Conservation (phyloP, 1,139 yeast genomes). For the Kluyveromyces sp. region DNA sequence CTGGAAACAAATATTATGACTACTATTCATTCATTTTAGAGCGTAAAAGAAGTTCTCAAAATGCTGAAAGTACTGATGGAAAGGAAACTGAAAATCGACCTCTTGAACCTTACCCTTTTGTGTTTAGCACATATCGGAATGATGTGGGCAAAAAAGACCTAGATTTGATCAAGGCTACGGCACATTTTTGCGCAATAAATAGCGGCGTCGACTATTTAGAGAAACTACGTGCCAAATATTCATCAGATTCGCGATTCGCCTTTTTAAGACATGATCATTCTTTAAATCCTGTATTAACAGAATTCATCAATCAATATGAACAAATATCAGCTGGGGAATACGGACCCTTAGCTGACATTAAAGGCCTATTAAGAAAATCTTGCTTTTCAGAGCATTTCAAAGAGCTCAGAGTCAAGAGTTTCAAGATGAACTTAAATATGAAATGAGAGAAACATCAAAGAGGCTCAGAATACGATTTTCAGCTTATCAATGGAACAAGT, state of each 20-base stretch:
- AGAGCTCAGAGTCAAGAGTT: slow-evolving; percentile 53
- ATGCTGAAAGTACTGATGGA: neutral
- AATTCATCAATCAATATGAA: slow-evolving; percentile 51
- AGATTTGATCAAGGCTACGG: slow-evolving; percentile 64
- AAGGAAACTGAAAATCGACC: slow-evolving; percentile 7
- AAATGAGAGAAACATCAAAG: slow-evolving; percentile 31
- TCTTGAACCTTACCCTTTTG: slow-evolving; percentile 35
- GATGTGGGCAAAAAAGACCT: slow-evolving; percentile 57
- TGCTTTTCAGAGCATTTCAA: slow-evolving; percentile 45
- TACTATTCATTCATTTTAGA: slow-evolving; percentile 39
- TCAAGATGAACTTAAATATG: slow-evolving; percentile 30
- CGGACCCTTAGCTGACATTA: slow-evolving; percentile 15
- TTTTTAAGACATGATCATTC: slow-evolving; percentile 60
- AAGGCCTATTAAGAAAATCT: slow-evolving; percentile 22
- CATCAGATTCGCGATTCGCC: slow-evolving; percentile 51
- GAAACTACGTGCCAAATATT: slow-evolving; percentile 35
- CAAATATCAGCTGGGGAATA: slow-evolving; percentile 14
- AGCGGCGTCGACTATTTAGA: slow-evolving; percentile 42
- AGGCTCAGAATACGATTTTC: slow-evolving; percentile 51
- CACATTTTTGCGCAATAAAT: slow-evolving; percentile 49
- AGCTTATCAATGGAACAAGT: slow-evolving; percentile 83
- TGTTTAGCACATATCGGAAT: slow-evolving; percentile 44
- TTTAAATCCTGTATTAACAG: slow-evolving; percentile 44
- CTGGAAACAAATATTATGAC: slow-evolving; percentile 45
- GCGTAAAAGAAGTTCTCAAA: neutral